Conservation (phyloP, 768 basidiomycete genomes). For the Russula brevipes region DNA sequence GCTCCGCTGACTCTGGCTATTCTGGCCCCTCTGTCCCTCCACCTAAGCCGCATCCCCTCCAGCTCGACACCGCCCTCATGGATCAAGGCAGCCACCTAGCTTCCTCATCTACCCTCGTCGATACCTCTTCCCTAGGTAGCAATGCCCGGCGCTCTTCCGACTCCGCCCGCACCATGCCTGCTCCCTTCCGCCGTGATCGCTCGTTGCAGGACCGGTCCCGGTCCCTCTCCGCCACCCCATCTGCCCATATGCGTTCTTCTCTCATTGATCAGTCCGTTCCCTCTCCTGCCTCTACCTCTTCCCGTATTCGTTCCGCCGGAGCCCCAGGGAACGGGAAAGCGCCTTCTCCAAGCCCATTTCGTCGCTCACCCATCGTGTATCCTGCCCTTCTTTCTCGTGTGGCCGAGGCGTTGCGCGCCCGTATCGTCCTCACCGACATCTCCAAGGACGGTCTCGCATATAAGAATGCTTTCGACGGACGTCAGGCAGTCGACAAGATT, state of each 20-base stretch:
- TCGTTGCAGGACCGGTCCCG: slow-evolving; percentile 63
- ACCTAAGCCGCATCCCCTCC: slow-evolving; percentile 46
- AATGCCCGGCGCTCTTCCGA: slow-evolving; percentile 60
- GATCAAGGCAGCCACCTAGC: slow-evolving; percentile 23
- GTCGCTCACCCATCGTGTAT: slow-evolving; percentile 76
- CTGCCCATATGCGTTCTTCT: slow-evolving; percentile 43
- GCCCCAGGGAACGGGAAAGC: slow-evolving; percentile 31
- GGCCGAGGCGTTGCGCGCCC: slow-evolving; percentile 86
- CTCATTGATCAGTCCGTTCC: slow-evolving; percentile 32
- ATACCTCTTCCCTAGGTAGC: slow-evolving; percentile 29
- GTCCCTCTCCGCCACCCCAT: slow-evolving; percentile 66
- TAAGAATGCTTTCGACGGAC: slow-evolving; percentile 93
- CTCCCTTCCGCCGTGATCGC: slow-evolving; percentile 55
- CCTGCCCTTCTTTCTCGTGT: slow-evolving; percentile 95
- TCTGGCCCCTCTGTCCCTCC: slow-evolving; percentile 26
- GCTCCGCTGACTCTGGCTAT: slow-evolving; percentile 36
- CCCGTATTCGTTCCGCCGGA: slow-evolving; percentile 35
- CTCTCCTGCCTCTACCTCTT: slow-evolving; percentile 27
- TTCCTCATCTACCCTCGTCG: slow-evolving; percentile 38
- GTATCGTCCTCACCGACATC: slow-evolving; percentile 70
- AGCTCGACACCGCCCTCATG: slow-evolving; percentile 50
- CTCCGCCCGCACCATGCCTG: slow-evolving; percentile 57
- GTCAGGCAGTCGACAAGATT: slow-evolving; percentile 95
- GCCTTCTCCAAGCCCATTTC: slow-evolving; percentile 26
- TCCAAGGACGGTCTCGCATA: slow-evolving; percentile 95